Base-by-base conservation (phyloP, 23 red algal species). In the Pyropia haitanensis region DNA sequence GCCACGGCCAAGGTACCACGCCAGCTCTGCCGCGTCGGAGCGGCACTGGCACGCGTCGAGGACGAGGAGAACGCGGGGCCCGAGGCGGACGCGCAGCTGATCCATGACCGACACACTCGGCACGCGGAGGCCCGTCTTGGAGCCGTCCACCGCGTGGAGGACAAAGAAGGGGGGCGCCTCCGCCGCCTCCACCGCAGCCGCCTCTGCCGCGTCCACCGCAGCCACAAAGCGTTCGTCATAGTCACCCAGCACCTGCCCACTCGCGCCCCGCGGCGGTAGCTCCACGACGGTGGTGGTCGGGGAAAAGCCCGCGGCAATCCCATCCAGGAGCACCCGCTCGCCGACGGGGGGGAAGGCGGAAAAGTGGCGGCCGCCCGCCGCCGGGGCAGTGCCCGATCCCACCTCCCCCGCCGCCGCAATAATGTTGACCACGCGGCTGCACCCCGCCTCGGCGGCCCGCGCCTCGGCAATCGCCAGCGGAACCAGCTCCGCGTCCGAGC, bases 121-220 rank as follows among this genome's bases (percentile, higher is more conserved):
- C 18, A 89, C 48, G 9, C 78, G 68, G 49, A 89, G 63, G 8
- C 85, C 85, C 4, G 85, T 89, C 57, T 89, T 89, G 22, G 74
- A 80, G 10, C 85, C 85, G 70, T 89, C 85, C n/a, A 89, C 85
- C 23, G 85, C 85, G 53, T 89, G 85, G 48, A 89, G 65, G 4
- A 89, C 74, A 71, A 81, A 76, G 19, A 54, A 31, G 18, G 68
- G 29, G n/a, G 55, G 26, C 7, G n/a, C 20, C 26, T 72, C 30
- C 7, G 5, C 51, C 68, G 52, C 66, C 18, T 64, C 60, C 3
- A 27, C 52, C 32, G 60, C 79, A 2, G 30, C 27, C 20, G 58
- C 63, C 56, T 68, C 72, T 52, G 73, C 31, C 18, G 64, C 51
- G 24, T 58, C 30, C 60, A 89, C 70, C 18, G 65, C 53, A 20